Percentiles rank a stretch among this genome's conserved stretches.
phyloP scores from a whole-genome alignment of 208 protist genomes.

The Acanthamoeba sp. region DNA sequence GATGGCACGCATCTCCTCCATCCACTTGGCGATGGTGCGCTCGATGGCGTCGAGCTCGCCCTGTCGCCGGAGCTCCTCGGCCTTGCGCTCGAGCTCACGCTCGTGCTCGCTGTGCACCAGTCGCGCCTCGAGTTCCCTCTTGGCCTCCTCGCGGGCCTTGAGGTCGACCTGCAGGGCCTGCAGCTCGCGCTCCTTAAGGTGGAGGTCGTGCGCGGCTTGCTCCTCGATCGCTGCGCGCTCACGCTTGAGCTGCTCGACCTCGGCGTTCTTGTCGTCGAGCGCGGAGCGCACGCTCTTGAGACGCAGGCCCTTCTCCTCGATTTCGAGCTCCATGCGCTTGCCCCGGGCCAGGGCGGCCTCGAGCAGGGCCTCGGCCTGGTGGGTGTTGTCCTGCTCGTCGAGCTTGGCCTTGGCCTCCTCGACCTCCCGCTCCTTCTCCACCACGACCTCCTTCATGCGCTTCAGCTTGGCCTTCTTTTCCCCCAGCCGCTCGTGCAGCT shows the following conservation, averaged over 20 bases:
- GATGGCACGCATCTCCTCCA: constrained; percentile 53
- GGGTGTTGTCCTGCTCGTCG: constrained; percentile 17
- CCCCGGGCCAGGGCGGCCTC: neutral
- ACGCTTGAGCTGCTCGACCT: constrained; percentile 13
- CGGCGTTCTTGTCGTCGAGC: neutral
- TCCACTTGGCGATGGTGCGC: constrained; percentile 64
- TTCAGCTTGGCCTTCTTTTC: constrained; percentile 57
- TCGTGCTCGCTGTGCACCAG: constrained; percentile 1
- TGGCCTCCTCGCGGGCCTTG: neutral
- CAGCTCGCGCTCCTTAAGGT: neutral
- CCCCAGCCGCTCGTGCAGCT: neutral
- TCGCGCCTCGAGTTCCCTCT: neutral
- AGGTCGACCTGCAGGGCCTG: neutral
- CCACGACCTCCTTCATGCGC: constrained; percentile 24
- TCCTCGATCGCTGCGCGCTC: neutral
- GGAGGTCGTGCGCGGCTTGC: constrained; percentile 24
- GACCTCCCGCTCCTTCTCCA: constrained; percentile 33
- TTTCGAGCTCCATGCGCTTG: constrained; percentile 33
- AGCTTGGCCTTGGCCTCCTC: constrained; percentile 25
- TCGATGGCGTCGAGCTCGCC: constrained; percentile 67
- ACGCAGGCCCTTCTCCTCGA: constrained; percentile 37
- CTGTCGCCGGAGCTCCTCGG: constrained; percentile 5
- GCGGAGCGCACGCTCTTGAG: neutral
- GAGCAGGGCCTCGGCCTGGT: neutral
- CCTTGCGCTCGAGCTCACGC: constrained; percentile 35